Evolutionary conservation across 176 grass and related monocot species (phyloP), one percentile per base, ranked within the genome.

Genomic region (Miscanthus lutarioriparius): DNA sequence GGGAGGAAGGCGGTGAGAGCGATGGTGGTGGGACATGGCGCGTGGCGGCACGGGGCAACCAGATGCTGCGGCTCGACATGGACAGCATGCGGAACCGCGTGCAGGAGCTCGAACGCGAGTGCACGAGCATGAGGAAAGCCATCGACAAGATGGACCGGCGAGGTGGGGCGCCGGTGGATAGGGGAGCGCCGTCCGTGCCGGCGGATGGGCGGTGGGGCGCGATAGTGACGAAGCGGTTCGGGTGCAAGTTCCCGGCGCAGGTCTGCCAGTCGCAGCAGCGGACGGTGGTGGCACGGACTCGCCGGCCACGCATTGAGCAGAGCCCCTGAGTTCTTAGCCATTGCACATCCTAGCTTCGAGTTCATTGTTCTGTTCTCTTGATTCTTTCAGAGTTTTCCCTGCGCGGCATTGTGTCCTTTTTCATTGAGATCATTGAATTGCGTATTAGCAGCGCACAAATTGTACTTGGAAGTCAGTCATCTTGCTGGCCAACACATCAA

Each of bases 81-180:
- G 97, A 99, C 74, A 99, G 97, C 80, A 99, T 99, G 97, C 85
- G 91, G 45, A 92, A 44, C 82, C 74, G 97, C 15, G 97, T 99
- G 88, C 93, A 94, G 32, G 97, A 95, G 86, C 90, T 99, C 4
- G 97, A 99, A 81, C 90, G 90, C 37, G 93, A 99, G 82, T 96
- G 97, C 91, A 88, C 86, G 3, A 94, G 75, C n/a, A 96, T 96
- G 93, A 92, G 88, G 80, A 99, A 96, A 66, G 86, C 90, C 39
- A 94, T 99, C 7, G 86, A 91, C 84, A 99, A 83, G 91, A 94
- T 99, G 36, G 91, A 96, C 80, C 82, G 85, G 74, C 82, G 59
- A 11, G 88, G 90, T 20, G 83, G 74, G 0, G 81, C 70, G 0
- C 11, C 56, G 1, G 81, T 30, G 61, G 86, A 80, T 0, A 43